Base-by-base conservation (phyloP, 441 rosid species). In the Raphanus hybrid region DNA sequence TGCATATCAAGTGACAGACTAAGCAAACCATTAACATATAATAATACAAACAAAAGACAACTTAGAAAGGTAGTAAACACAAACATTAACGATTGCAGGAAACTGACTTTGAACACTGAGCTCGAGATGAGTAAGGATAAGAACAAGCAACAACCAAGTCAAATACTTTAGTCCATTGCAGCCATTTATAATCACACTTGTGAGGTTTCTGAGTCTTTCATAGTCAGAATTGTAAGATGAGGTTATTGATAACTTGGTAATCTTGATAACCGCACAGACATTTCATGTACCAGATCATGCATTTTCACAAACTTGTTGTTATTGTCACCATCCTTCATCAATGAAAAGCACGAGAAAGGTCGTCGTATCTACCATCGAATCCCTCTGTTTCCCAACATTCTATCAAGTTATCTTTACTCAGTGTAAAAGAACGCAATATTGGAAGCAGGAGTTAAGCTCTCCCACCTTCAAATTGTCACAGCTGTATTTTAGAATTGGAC, bases 101-200 rank as follows among this genome's bases (percentile, higher is more conserved):
- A 26, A 60, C 15, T n/a, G 55, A 14, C 52, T 16, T 64, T 37
- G 64, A 78, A 12, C 6, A 1, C 6, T 16, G 3, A 78, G 16
- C 5, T 27, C 9, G 2, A 78, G 79, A 64, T 3, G 11, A 3
- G 73, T 18, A 1, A 81, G 76, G 35, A 69, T 81, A 12, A 81
- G 77, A 58, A 64, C 79, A 1, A 64, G 32, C 39, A 75, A 16
- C 18, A 81, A 16, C 82, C 84, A 81, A 6, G 82, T 78, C 78
- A 83, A 64, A 23, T 83, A 71, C 52, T 11, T 14, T 3, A 80
- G 35, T 9, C 34, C 41, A 9, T 45, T 10, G 6, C 84, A 81
- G 11, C 3, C 12, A 0, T 0, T 8, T 41, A 71, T 11, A 6
- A 1, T 1, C 29, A 37, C 41, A 37, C 41, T 7, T 37, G 41